These are phyloP conservation scores for Macadamia tetraphylla DNA, from an alignment of 164 flowering plant species.

Conservation along the genomic window DNA sequence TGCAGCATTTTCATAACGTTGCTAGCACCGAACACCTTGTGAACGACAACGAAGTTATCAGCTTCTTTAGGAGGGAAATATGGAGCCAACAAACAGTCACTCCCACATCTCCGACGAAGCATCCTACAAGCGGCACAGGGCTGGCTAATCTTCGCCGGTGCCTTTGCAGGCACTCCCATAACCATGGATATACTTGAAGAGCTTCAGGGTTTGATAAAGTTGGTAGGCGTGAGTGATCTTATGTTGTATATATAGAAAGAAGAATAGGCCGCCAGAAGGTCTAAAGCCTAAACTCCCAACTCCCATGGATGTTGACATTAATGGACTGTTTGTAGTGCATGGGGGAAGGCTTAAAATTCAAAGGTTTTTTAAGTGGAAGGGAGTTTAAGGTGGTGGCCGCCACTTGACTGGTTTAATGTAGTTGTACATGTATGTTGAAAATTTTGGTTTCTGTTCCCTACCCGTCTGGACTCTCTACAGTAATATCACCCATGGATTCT, in stretches of 20 bases:
- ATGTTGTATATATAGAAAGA: slow-evolving; percentile 1
- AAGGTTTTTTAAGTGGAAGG: slow-evolving; percentile 13
- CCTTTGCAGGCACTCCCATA: background rate
- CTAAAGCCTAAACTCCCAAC: background rate
- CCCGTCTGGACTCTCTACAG: background rate
- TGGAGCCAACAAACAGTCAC: slow-evolving; percentile 38
- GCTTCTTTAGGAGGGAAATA: slow-evolving; percentile 36
- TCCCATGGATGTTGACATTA: background rate
- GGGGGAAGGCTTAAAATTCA: slow-evolving; percentile 5
- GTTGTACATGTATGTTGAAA: slow-evolving; percentile 13
- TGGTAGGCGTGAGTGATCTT: background rate
- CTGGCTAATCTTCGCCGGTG: slow-evolving; percentile 8
- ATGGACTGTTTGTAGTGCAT: background rate
- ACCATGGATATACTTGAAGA: slow-evolving; percentile 9
- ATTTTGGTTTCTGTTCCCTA: background rate
- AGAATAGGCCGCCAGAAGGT: background rate
- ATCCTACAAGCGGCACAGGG: slow-evolving; percentile 53
- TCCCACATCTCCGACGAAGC: slow-evolving; percentile 40
- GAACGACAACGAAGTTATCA: slow-evolving; percentile 38
- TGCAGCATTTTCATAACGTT: slow-evolving; percentile 46
- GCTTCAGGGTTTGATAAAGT: too few species aligned
- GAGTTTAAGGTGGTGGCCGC: slow-evolving; percentile 21
- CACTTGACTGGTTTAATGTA: slow-evolving; percentile 16
- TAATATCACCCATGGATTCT: too few species aligned
- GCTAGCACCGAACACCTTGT: slow-evolving; percentile 56